phyloP scores from a whole-genome alignment of 345 rosid species.

The Clarkia xantiana region DNA sequence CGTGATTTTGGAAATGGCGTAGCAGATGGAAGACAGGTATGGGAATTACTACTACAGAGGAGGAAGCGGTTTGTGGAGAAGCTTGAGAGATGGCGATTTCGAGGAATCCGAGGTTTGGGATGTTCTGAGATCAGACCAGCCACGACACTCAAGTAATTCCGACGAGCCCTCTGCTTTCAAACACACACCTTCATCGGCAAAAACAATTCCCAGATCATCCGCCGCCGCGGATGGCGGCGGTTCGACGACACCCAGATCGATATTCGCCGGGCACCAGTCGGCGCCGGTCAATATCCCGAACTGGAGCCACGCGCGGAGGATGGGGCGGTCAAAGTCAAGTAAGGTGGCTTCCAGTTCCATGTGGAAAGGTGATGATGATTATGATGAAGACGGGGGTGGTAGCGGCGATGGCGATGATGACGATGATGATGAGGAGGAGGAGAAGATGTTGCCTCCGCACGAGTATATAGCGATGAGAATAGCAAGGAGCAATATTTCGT shows the following conservation, averaged over 20 bases:
- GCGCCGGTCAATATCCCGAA: conserved; percentile 61
- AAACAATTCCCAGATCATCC: conserved; percentile 31
- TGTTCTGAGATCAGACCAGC: conserved; percentile 18
- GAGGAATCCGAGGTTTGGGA: conserved; percentile 35
- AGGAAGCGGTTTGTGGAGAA: conserved; percentile 17
- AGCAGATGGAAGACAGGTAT: conserved; percentile 12
- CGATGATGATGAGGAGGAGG: conserved; percentile 17
- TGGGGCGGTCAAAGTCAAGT: conserved; percentile 15
- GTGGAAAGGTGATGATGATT: conserved; percentile 4
- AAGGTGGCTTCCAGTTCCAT: conserved; percentile 9
- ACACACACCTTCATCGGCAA: conserved; percentile 29
- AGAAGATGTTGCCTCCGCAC: conserved; percentile 47
- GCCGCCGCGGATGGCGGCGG: conserved; percentile 7
- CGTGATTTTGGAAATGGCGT: background rate
- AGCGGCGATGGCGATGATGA: conserved; percentile 3
- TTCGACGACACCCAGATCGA: conserved; percentile 12
- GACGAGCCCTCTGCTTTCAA: conserved; percentile 13
- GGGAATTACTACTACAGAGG: conserved; percentile 11
- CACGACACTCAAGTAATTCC: conserved; percentile 7
- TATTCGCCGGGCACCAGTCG: conserved; percentile 33
- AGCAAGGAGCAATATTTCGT: conserved; percentile 45
- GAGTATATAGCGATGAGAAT: conserved; percentile 50
- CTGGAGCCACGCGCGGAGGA: conserved; percentile 37
- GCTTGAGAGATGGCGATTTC: conserved; percentile 25
- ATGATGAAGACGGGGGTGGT: conserved; percentile 4